Evolutionary conservation across 306 rosid species (phyloP).

Genomic region (Crotalaria pallida): DNA sequence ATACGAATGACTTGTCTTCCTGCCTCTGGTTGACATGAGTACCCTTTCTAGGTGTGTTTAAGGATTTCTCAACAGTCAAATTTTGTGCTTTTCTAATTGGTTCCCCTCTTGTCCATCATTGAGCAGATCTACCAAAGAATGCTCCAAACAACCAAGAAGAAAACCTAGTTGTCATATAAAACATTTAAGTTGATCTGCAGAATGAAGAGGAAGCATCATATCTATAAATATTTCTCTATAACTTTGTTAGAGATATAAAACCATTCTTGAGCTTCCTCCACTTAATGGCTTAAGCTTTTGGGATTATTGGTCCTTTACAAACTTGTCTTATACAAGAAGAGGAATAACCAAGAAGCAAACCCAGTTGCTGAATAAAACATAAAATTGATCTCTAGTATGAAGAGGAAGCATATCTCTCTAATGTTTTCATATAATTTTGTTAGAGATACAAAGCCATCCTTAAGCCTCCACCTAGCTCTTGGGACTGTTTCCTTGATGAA

Average conservation of each 20-base stretch:
- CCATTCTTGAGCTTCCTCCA: background rate
- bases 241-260: background rate
- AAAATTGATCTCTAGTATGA: background rate
- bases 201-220: background rate
- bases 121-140: background rate
- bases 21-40: background rate
- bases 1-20: background rate
- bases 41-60: background rate
- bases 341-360: background rate
- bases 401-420: background rate
- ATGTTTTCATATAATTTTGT: background rate
- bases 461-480: background rate
- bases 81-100: background rate
- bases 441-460: background rate
- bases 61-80: background rate
- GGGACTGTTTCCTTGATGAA: background rate
- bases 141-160: background rate
- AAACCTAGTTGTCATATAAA: background rate
- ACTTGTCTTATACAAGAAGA: no score
- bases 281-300: background rate
- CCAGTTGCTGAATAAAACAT: background rate
- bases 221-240: background rate
- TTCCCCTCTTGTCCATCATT: background rate
- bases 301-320: background rate
- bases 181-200: background rate